Conservation (phyloP, 495 filamentous ascomycete species). For the Tetracladium marchalianum region DNA sequence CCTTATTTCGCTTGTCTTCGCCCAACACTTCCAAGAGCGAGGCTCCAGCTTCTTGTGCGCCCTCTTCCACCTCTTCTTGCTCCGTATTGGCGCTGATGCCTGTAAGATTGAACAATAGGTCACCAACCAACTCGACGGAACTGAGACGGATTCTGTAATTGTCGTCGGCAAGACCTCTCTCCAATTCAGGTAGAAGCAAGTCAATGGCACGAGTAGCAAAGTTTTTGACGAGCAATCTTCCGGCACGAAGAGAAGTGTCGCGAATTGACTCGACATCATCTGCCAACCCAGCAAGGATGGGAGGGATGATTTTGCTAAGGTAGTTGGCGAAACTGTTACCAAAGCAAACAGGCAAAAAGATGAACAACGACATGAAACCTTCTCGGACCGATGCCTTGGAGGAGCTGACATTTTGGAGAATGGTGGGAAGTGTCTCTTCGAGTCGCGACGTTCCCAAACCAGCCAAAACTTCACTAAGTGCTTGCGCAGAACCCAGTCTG, state of each 20-base stretch:
- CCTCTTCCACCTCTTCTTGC: constrained; percentile 69
- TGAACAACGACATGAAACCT: constrained; percentile 99
- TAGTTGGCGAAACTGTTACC: constrained; percentile 97
- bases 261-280: constrained; percentile 94
- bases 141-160: constrained; percentile 94
- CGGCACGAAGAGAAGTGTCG: constrained; percentile 85
- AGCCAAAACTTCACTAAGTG: constrained; percentile 91
- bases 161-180: constrained; percentile 89
- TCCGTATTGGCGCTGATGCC: constrained; percentile 83
- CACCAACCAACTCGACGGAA: constrained; percentile 94
- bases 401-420: constrained; percentile 91
- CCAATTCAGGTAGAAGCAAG: constrained; percentile 84
- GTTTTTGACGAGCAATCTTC: constrained; percentile 92
- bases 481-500: constrained; percentile 90
- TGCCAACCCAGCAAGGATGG: constrained; percentile 87
- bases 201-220: constrained; percentile 93
- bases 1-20: constrained; percentile 89
- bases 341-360: constrained; percentile 97
- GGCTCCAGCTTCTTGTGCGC: constrained; percentile 72
- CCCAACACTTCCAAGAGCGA: constrained; percentile 89
- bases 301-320: constrained; percentile 89
- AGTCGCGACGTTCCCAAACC: constrained; percentile 84
- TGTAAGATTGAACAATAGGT: constrained; percentile 94
- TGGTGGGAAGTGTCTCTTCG: constrained; percentile 93
- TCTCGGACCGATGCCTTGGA: constrained; percentile 84